A percentile compares a stretch with the other conserved stretches of the same genome.
Conservation (phyloP, 768 basidiomycete genomes). For the Stropharia rugosoannulata region DNA sequence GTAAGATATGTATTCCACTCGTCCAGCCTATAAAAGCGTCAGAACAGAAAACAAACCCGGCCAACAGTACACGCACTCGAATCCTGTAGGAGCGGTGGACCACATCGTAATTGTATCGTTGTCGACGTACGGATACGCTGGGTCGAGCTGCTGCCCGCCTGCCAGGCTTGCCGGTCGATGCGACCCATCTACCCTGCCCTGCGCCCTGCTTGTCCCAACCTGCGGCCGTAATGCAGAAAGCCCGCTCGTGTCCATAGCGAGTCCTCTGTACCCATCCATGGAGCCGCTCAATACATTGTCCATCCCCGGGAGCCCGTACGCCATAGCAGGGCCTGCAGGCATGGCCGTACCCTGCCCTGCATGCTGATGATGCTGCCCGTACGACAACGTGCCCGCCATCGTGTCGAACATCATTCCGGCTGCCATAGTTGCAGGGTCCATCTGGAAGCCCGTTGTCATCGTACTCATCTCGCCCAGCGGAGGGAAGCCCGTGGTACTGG, state of each 20-base stretch:
- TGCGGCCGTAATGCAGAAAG: background rate
- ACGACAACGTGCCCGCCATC: conserved; percentile 15
- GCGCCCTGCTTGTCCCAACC: conserved; percentile 4
- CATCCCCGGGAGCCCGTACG: background rate
- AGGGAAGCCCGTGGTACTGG: background rate
- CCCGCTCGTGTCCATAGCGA: conserved; percentile 7
- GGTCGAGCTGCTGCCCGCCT: conserved; percentile 8
- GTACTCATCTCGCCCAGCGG: conserved; percentile 14
- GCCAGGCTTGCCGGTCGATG: background rate
- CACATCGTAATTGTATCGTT: conserved; percentile 64
- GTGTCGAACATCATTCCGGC: conserved; percentile 24
- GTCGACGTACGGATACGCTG: conserved; percentile 30
- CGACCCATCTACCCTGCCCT: conserved; percentile 23
- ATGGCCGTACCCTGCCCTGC: background rate
- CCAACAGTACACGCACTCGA: conserved; percentile 48
- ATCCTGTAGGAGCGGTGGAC: conserved; percentile 63
- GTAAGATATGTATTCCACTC: conserved; percentile 45
- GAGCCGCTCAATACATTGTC: background rate
- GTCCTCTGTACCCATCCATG: background rate
- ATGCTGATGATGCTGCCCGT: conserved; percentile 3
- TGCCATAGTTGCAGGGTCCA: conserved; percentile 18
- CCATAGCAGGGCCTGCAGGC: background rate
- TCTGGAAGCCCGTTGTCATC: conserved; percentile 16
- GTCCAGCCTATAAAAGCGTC: conserved; percentile 31
- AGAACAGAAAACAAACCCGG: no score